Conservation (phyloP, 768 basidiomycete species). For the Russula olivacea region DNA sequence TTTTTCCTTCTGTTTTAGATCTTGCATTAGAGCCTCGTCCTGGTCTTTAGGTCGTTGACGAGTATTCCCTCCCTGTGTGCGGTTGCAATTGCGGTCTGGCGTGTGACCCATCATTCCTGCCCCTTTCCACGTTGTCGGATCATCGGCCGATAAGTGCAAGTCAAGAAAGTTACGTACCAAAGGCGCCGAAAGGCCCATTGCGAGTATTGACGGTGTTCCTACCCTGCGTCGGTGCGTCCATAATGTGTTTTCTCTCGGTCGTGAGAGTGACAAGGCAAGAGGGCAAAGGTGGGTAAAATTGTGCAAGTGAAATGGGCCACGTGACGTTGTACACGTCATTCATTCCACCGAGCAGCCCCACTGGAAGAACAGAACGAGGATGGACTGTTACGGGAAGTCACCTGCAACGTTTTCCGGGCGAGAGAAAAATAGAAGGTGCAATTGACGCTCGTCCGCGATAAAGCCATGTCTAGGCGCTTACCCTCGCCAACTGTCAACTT, state of each 20-base stretch:
- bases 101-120: not conserved
- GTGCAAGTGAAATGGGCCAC: no score
- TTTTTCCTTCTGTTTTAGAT: not conserved
- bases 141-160: no score
- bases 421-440: no score
- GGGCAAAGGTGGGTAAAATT: no score
- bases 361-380: not conserved
- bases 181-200: no score
- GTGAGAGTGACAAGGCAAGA: not conserved
- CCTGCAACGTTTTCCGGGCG: no score
- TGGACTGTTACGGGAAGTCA: no score
- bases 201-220: not conserved
- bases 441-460: no score
- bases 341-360: no score
- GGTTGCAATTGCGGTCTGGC: not conserved
- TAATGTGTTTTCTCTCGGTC: not conserved
- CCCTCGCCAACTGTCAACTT: not conserved
- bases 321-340: no score
- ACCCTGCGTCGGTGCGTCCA: not conserved
- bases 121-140: not conserved
- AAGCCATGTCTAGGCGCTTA: not conserved
- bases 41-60: not conserved
- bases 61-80: not conserved
- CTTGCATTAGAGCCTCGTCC: not conserved
- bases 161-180: not conserved